Evolutionary conservation across 2,329 filamentous ascomycete species (phyloP), one percentile per base, ranked within the genome.

Genomic region (Colletotrichum endophyticum): DNA sequence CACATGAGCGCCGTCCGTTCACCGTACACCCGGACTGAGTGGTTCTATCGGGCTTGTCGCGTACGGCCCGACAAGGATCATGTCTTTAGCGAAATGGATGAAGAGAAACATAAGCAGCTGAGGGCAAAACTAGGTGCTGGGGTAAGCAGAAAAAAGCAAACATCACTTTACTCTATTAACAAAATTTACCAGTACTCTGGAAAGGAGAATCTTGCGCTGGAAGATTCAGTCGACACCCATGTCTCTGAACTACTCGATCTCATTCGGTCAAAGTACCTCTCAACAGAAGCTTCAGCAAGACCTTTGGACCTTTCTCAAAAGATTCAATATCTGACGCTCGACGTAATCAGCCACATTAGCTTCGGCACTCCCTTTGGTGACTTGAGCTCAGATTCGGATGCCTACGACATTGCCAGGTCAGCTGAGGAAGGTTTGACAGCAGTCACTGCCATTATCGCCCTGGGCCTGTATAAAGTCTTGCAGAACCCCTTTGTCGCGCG

Each of bases 321-420:
- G 73, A 81, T 88, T 1, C 87, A 89, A 32, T 91, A 84, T 80
- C 88, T 91, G 68, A 88, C 89, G 0, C 82, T 91, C 2, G 90
- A 92, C 77, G 88, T 90, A 13, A 89, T 92, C 74, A 89, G 86
- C 67, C 83, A 86, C 89, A 77, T 91, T 16, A 88, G 88, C 5
- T 88, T 90, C 62, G 89, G 89, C n/a, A 79, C 86, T 30, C 81
- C 85, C 0, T 89, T 90, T 76, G 88, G 88, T 19, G 88, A 87
- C 78, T 72, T 90, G 3, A 83, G 84, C 49, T 81, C 83, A 4
- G 86, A 90, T 73, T 82, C 84, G 4, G 89, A 90, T 75, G 83
- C 87, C 1, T 87, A 88, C 75, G 84, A 84, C 44, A 89, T 89
- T 74, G 86, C 89, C n/a, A 80, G 83, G 66, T 87, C 87, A 7